Percentiles rank a stretch among this genome's conserved stretches.
Conservation (phyloP, 163 green algal species). For the Coccomyxa subellipsoidea region DNA sequence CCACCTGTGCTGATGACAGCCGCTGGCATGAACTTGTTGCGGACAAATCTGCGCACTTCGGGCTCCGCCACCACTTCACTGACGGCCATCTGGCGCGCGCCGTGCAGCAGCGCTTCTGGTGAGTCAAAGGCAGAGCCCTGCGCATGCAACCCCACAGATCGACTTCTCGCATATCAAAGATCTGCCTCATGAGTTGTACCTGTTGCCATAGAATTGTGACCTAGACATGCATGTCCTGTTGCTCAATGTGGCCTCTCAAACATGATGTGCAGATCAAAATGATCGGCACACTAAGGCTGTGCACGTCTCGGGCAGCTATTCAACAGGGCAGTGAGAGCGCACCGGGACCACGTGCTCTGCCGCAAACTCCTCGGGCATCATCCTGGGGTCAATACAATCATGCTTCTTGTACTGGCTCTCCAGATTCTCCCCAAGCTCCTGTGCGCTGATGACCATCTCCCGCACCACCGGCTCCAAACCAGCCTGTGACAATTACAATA, state of each 20-base stretch:
- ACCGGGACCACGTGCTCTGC: not conserved
- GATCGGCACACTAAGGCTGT: too few relatives aligned
- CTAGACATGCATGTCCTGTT: too few relatives aligned
- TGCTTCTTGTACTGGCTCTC: conserved; percentile 36
- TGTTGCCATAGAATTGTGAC: too few relatives aligned
- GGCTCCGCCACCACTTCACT: conserved; percentile 44
- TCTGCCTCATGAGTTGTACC: too few relatives aligned
- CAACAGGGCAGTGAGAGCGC: not conserved
- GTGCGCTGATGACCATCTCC: conserved; percentile 48
- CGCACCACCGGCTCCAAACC: conserved; percentile 35
- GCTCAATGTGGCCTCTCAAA: too few relatives aligned
- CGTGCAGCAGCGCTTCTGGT: conserved; percentile 31
- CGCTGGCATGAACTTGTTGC: conserved; percentile 16
- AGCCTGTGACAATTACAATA: conserved; percentile 16
- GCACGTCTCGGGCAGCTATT: too few relatives aligned
- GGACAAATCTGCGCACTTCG: conserved; percentile 35
- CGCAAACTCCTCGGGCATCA: conserved; percentile 37
- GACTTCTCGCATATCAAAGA: too few relatives aligned
- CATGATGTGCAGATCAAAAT: too few relatives aligned
- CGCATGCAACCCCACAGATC: too few relatives aligned
- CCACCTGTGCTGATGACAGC: conserved; percentile 15
- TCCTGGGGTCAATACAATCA: conserved; percentile 27
- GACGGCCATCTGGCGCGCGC: conserved; percentile 30
- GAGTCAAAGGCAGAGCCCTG: conserved; percentile 23
- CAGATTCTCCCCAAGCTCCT: conserved; percentile 62